Evolutionary conservation across 768 basidiomycete species (phyloP).

Genomic region (Amanita pseudoporphyria): DNA sequence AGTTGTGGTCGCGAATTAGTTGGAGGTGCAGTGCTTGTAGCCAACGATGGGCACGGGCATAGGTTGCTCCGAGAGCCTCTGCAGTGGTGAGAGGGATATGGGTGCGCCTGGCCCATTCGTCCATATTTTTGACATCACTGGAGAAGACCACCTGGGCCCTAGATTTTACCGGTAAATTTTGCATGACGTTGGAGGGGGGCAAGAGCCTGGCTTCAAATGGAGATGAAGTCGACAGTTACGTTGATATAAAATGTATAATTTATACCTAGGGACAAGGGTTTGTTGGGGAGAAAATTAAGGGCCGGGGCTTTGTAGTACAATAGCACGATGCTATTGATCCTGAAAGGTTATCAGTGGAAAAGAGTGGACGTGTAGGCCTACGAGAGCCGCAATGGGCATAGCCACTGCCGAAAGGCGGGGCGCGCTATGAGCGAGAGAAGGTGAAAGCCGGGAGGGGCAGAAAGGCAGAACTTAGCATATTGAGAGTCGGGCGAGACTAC

Average conservation of each 20-base stretch:
- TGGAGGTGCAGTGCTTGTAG: slow-evolving; percentile 49
- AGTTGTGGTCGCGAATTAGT: slow-evolving; percentile 61
- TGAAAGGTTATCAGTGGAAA: slow-evolving; percentile 17
- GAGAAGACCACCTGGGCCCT: slow-evolving; percentile 59
- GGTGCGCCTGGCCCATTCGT: slow-evolving; percentile 73
- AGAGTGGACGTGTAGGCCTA: slow-evolving; percentile 10
- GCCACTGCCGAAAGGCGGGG: slow-evolving; percentile 6
- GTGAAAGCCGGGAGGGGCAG: slow-evolving; percentile 33
- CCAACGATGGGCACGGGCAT: slow-evolving; percentile 76
- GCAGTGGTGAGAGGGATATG: slow-evolving; percentile 76
- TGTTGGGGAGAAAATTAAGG: slow-evolving; percentile 5
- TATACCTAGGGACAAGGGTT: slow-evolving; percentile 9
- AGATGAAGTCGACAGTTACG: neutral
- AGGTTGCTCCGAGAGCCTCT: slow-evolving; percentile 71
- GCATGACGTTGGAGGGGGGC: slow-evolving; percentile 17
- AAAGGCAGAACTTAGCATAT: slow-evolving; percentile 30
- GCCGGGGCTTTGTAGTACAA: neutral
- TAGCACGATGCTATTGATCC: slow-evolving; percentile 7
- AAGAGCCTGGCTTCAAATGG: neutral
- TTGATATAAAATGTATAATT: neutral
- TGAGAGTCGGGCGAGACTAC: slow-evolving; percentile 60
- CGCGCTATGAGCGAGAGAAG: slow-evolving; percentile 38
- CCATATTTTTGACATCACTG: slow-evolving; percentile 73
- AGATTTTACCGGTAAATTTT: slow-evolving; percentile 22
- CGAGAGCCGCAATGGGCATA: slow-evolving; percentile 35